Evolutionary conservation across 2,329 filamentous ascomycete genomes (phyloP), one percentile per base, ranked within the genome.

Genomic region (Geoglossum cookeanum): DNA sequence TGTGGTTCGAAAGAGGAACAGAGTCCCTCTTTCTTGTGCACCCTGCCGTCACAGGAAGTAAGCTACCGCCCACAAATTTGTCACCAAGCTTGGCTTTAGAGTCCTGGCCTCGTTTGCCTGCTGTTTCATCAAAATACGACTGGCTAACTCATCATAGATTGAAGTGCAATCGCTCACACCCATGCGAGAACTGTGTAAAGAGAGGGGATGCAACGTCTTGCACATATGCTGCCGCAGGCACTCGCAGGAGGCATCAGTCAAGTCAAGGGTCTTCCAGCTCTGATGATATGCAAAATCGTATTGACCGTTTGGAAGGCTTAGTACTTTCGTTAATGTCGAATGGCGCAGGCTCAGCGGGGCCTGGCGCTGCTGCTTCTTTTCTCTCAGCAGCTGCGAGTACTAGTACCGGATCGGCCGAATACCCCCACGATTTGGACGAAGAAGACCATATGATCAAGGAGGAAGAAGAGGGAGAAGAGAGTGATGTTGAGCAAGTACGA

Each of bases 271-370:
- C 72, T 55, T 71, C 79, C 71, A 75, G 78, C 63, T 88, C 91
- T 55, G 90, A 95, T 76, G 91, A 96, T 70, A 96, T 97, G 91
- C 91, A 97, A 73, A 94, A 94, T 67, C 85, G 92, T 68, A 97
- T 97, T 72, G 90, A 97, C 74, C 81, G 91, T 64, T 77, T 97
- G 62, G 91, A 97, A 76, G 85, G 87, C 64, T 74, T 97, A 68
- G 91, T 97, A 60, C 72, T 97, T 62, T 94, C 88, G 32, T 71
- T 97, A 66, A 96, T 97, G 91, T 91, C 91, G 66, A 90, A 87
- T 68, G 87, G 87, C 58, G 78, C 76, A n/a, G 75, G 78, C 62
- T 76, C 78, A 57, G 75, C 77, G 52, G 79, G 79, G 27, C 74
- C 76, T 3, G 69, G 75, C 17, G 79, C 79, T 54, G 79, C 79